Base-by-base conservation (phyloP, 1,284 basidiomycete genomes). In the Lentinus polychrous region DNA sequence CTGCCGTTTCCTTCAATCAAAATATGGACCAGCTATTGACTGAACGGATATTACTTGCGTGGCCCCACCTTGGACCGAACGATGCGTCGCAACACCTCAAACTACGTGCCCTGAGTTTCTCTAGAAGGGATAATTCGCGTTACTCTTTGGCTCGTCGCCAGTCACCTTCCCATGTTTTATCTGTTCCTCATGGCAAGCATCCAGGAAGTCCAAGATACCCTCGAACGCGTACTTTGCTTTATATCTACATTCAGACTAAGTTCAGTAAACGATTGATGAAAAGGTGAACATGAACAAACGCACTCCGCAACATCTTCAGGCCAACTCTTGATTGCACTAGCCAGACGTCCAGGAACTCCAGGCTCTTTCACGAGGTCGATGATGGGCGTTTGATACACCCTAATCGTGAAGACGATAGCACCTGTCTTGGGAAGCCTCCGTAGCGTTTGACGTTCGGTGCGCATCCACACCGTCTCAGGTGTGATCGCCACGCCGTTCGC, bases 361-460 rank as follows among this genome's bases (percentile, higher is more conserved):
- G 67, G 70, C 60, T 90, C 87, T 46, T 68, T 58, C 23, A 66
- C 78, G 1, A 91, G 62, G 39, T 76, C 71, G 34, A 70, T 72
- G 8, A 90, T 62, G 4, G 76, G 76, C n/a, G 76, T 78, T 50
- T 84, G 57, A 62, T 90, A 87, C 33, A 84, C 85, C 14, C 85
- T 73, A 56, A 91, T 85, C 36, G 82, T 85, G 61, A 91, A 91
- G n/a, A 85, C 69, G 37, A 91, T 72, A 12, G 79, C 83, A 2
- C 87, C 86, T 20, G 75, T 81, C 8, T 71, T 68, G 2, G 81
- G 75, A 14, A 89, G 72, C 20, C 88, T 71, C 33, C 88, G 71
- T 45, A 91, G 66, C 8, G 82, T 86, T 66, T 91, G 87, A 32
- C 85, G 70, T 60, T 91, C 88, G 10, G 76, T 75, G 44, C 89